Conservation (phyloP, 139 green algal genomes). For the Micractinium sp. region DNA sequence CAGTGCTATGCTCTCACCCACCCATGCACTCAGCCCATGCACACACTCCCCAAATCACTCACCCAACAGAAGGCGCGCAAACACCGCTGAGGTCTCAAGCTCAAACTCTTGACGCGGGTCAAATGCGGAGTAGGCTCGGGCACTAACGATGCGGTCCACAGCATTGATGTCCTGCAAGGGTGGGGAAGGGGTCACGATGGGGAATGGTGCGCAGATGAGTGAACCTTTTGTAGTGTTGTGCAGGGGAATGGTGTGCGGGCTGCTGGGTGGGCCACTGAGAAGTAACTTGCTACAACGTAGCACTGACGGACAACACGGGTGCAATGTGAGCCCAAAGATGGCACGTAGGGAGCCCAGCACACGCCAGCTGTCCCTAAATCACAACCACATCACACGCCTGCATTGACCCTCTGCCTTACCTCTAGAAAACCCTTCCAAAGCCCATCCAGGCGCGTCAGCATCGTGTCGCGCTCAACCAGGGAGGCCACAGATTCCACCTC, state of each 20-base stretch:
- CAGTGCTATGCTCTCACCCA: too few species aligned
- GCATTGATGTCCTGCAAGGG: not conserved
- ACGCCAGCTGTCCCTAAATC: not conserved
- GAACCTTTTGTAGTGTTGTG: too few species aligned
- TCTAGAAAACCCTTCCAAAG: slow-evolving; percentile 46
- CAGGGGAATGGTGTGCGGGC: too few species aligned
- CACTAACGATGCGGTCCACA: not conserved
- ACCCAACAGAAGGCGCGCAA: slow-evolving; percentile 32
- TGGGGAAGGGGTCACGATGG: not conserved
- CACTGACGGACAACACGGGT: not conserved
- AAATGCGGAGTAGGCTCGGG: slow-evolving; percentile 24
- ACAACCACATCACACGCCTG: not conserved
- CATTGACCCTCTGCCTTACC: not conserved
- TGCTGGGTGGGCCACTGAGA: too few species aligned
- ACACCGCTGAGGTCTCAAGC: slow-evolving; percentile 6
- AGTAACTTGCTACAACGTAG: too few species aligned
- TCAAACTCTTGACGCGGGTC: slow-evolving; percentile 40
- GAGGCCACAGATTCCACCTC: not conserved
- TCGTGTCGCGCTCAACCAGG: slow-evolving; percentile 9
- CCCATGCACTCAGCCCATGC: too few species aligned
- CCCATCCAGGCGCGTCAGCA: slow-evolving; percentile 14
- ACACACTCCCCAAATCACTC: not conserved
- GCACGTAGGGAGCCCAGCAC: not conserved
- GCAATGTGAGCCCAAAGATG: not conserved
- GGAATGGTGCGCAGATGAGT: too few species aligned